phyloP scores from a whole-genome alignment of 1,284 basidiomycete species.

The Golubevia sp. region DNA sequence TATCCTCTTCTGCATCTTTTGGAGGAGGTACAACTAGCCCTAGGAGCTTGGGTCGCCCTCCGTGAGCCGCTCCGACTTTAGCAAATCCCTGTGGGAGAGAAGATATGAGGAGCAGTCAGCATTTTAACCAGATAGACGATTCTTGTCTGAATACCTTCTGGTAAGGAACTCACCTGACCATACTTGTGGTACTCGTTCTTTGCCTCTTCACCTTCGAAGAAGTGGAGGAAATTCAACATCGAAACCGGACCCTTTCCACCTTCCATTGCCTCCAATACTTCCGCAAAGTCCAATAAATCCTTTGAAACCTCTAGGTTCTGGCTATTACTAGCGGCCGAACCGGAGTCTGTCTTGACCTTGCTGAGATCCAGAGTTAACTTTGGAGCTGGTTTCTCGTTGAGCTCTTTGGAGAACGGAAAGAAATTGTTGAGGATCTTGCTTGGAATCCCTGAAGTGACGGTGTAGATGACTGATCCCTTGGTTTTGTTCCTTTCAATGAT shows the following conservation, averaged over 20 bases:
- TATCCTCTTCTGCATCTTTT: slow-evolving; percentile 5
- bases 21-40: slow-evolving; percentile 22
- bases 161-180: slow-evolving; percentile 10
- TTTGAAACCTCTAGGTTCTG: slow-evolving; percentile 27
- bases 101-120: background rate
- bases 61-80: slow-evolving; percentile 19
- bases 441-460: slow-evolving; percentile 18
- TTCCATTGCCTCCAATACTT: slow-evolving; percentile 12
- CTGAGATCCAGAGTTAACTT: slow-evolving; percentile 13
- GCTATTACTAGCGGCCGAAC: slow-evolving; percentile 5
- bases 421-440: slow-evolving; percentile 25
- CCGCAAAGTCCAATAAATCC: slow-evolving; percentile 18
- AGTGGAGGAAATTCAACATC: slow-evolving; percentile 37
- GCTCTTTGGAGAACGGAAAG: slow-evolving; percentile 12
- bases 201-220: slow-evolving; percentile 12
- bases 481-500: background rate
- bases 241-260: slow-evolving; percentile 17
- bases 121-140: background rate
- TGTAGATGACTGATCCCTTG: slow-evolving; percentile 11
- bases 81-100: slow-evolving; percentile 19
- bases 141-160: background rate
- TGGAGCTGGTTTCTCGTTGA: slow-evolving; percentile 1
- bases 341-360: slow-evolving; percentile 1
- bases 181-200: slow-evolving; percentile 27
- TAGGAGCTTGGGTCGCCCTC: slow-evolving; percentile 33